Conservation (phyloP, 2,329 filamentous ascomycete genomes). For the Endoconidiophora polonica region DNA sequence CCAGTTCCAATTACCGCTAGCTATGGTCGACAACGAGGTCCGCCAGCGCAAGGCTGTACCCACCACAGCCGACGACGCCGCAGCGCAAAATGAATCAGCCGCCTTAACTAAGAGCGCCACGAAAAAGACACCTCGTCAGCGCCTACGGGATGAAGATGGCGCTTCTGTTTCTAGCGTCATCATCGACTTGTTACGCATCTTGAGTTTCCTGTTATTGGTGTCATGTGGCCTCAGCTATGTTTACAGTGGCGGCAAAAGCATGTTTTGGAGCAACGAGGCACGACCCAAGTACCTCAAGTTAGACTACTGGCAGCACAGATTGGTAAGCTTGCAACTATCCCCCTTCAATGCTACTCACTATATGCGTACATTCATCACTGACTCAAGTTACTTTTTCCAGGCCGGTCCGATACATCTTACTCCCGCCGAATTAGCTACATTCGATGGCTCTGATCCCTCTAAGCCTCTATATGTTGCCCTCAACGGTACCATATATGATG, state of each 20-base stretch:
- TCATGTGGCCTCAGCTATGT: slow-evolving; percentile 61
- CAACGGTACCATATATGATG: slow-evolving; percentile 76
- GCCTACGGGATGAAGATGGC: slow-evolving; percentile 44
- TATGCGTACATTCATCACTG: not conserved
- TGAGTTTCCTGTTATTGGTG: slow-evolving; percentile 48
- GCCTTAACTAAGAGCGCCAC: not conserved
- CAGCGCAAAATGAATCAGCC: not conserved
- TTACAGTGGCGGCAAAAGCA: slow-evolving; percentile 51
- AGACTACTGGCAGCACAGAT: slow-evolving; percentile 40
- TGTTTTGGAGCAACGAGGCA: slow-evolving; percentile 49
- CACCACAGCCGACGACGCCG: not conserved
- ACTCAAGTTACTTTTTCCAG: slow-evolving; percentile 23
- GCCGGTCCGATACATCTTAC: slow-evolving; percentile 52
- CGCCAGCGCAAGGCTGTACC: slow-evolving; percentile 10
- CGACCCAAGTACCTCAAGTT: slow-evolving; percentile 43
- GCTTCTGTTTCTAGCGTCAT: slow-evolving; percentile 25
- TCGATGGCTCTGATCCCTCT: slow-evolving; percentile 58
- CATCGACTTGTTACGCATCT: slow-evolving; percentile 52
- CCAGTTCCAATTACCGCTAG: no score
- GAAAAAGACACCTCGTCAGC: slow-evolving; percentile 14
- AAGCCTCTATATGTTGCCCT: slow-evolving; percentile 83
- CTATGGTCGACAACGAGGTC: slow-evolving; percentile 5
- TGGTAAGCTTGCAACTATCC: slow-evolving; percentile 30
- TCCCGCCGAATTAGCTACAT: slow-evolving; percentile 52
- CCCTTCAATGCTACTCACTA: not conserved